Evolutionary conservation across 2,329 filamentous ascomycete species (phyloP), one percentile per base, ranked within the genome.

Genomic region (Talaromyces sp.): DNA sequence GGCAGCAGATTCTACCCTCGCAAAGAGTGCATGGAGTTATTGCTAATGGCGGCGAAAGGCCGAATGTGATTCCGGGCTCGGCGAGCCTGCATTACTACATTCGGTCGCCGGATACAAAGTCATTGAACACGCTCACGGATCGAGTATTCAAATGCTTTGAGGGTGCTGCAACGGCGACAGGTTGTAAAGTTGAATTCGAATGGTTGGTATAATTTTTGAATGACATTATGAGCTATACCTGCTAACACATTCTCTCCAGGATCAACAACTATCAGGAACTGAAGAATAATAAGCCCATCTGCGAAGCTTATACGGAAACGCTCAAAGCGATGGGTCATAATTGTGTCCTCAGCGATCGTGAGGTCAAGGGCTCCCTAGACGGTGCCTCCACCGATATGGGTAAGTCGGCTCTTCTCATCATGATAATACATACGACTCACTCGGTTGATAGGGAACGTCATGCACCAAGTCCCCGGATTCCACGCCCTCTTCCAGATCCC

Each of bases 61-160:
- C 85, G 0, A 88, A 88, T 69, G 79, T 87, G 11, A 87, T 87
- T 62, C 85, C 86, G 24, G 82, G 82, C 0, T 78, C 76, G 22
- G 79, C 84, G 0, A 78, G 79, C n/a, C 74, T 81, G 6, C 75
- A 79, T 1, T 84, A 81, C 65, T 78, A 80, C n/a, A 76, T 84
- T 0, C 78, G 84, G 16, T 80, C 81, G 6, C 73, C 76, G 16
- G 81, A 75, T 2, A 70, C 81, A 47, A 74, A 74, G 5, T 75
- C 83, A 1, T 69, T 85, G 14, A 73, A 75, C 22, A 47, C 43
- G 11, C 66, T 79, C 24, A 68, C 73, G 19, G 66, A 62, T 7
- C 73, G 68, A 39, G 72, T 78, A 6, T 68, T 71, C 13, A 73
- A 74, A 4, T 79, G 78, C 27, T 73, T 79, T 37, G 70, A 78